Percentiles rank a stretch among this genome's conserved stretches.
phyloP scores from a whole-genome alignment of 192 early-diverging fungal genomes.

The Coemansia sp. region DNA sequence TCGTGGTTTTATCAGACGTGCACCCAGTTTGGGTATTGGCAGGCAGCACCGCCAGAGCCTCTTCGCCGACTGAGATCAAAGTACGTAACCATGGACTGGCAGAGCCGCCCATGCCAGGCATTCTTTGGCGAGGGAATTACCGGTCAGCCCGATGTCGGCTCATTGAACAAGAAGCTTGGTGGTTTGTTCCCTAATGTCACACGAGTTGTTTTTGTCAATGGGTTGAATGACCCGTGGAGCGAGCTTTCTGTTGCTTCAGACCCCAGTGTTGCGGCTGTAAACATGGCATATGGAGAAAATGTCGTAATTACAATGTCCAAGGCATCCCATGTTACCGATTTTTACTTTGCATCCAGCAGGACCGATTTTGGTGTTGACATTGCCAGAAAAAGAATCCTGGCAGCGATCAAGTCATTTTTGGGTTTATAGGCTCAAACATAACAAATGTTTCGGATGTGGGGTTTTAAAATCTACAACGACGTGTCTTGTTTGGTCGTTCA shows the following conservation, averaged over 20 bases:
- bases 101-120: conserved; percentile 40
- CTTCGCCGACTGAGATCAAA: conserved; percentile 45
- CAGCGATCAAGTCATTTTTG: conserved; percentile 31
- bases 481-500: too few relatives aligned
- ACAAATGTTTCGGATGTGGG: neutral
- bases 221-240: conserved; percentile 63
- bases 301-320: conserved; percentile 43
- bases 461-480: too few relatives aligned
- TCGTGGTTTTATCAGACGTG: conserved; percentile 69
- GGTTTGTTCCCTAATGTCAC: conserved; percentile 35
- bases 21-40: conserved; percentile 70
- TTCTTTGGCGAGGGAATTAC: conserved; percentile 44
- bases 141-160: conserved; percentile 16
- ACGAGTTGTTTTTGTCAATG: conserved; percentile 65
- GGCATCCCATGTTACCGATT: conserved; percentile 48
- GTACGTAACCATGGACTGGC: conserved; percentile 44
- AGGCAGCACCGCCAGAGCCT: conserved; percentile 50
- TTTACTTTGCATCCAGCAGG: conserved; percentile 31
- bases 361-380: conserved; percentile 46
- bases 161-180: conserved; percentile 37
- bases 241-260: conserved; percentile 48
- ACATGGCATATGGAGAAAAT: conserved; percentile 17
- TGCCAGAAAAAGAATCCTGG: conserved; percentile 32
- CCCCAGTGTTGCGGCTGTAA: conserved; percentile 8
- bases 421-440: conserved; percentile 1